Percentiles rank a stretch among this genome's conserved stretches.
These are phyloP conservation scores for Macrophomina phaseolina DNA, from an alignment of 2,329 filamentous ascomycete genomes.

Conservation along the genomic window DNA sequence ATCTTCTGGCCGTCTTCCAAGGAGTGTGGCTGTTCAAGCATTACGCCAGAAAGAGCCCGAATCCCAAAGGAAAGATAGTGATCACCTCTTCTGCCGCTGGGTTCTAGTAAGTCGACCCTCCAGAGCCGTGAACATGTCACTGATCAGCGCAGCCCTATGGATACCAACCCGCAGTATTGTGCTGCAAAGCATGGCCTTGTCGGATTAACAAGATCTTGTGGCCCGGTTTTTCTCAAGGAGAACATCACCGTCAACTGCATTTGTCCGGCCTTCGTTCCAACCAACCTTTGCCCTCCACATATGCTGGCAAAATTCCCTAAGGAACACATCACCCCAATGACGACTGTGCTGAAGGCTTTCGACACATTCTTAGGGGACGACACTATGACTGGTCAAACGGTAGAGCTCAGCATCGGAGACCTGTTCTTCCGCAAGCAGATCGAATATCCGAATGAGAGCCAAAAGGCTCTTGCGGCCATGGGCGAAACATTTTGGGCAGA, in stretches of 20 bases:
- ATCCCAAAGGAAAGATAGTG: conserved; percentile 40
- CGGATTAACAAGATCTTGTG: conserved; percentile 43
- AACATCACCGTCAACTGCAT: conserved; percentile 49
- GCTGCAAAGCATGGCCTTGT: conserved; percentile 45
- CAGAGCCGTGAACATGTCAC: too few relatives aligned
- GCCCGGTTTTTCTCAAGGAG: conserved; percentile 40
- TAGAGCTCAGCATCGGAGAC: conserved; percentile 49
- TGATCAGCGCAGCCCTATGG: conserved; percentile 32
- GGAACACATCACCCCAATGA: conserved; percentile 49
- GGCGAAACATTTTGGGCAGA: conserved; percentile 41
- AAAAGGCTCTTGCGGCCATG: conserved; percentile 44
- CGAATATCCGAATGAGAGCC: conserved; percentile 49
- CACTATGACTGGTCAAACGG: conserved; percentile 45
- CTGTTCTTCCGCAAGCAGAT: conserved; percentile 48
- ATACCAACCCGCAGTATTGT: conserved; percentile 43
- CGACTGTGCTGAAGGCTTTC: conserved; percentile 48
- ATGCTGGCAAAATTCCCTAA: conserved; percentile 45
- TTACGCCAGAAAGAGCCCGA: conserved; percentile 35
- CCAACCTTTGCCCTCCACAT: conserved; percentile 47
- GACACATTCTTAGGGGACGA: conserved; percentile 44
- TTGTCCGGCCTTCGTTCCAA: conserved; percentile 48
- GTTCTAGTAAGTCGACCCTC: conserved; percentile 38
- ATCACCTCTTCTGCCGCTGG: conserved; percentile 42
- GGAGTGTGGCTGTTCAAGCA: conserved; percentile 46
- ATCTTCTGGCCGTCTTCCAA: conserved; percentile 43